A percentile compares a stretch with the other conserved stretches of the same genome.
phyloP scores from a whole-genome alignment of 257 asterid genomes.

The Asclepias syriaca region DNA sequence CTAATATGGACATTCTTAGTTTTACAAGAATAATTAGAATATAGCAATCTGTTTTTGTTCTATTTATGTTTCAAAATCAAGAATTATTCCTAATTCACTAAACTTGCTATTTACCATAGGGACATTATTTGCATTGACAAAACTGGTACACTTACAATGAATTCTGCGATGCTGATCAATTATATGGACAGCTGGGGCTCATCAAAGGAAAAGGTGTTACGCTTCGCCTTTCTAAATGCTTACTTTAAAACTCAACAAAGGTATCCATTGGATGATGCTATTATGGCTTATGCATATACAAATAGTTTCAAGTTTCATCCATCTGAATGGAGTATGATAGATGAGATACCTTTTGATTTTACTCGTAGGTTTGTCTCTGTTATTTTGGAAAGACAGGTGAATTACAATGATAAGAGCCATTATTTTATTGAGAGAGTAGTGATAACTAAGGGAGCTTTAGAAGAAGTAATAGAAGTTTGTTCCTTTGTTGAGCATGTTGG shows the following conservation, averaged over 20 bases:
- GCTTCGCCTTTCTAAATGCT: conserved; percentile 20
- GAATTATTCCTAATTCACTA: background rate
- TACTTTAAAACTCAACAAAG: conserved; percentile 16
- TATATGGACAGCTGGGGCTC: conserved; percentile 20
- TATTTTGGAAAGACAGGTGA: conserved; percentile 13
- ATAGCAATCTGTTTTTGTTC: background rate
- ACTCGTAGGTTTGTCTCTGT: conserved; percentile 19
- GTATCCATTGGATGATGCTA: conserved; percentile 23
- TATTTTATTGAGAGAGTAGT: conserved; percentile 3
- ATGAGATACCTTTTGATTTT: conserved; percentile 25
- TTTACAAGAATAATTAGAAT: background rate
- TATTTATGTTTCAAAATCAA: background rate
- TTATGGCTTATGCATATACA: conserved; percentile 20
- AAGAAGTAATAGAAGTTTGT: conserved; percentile 19
- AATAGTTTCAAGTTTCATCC: conserved; percentile 22
- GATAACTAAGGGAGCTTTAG: conserved; percentile 24
- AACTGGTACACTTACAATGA: conserved; percentile 21
- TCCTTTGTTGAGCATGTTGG: conserved; percentile 15
- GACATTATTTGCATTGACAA: conserved; percentile 24
- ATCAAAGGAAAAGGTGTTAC: conserved; percentile 16
- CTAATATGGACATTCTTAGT: background rate
- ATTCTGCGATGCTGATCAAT: conserved; percentile 13
- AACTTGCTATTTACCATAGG: conserved; percentile 3
- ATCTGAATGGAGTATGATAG: conserved; percentile 20
- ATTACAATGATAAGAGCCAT: background rate